Conservation (phyloP, 306 rosid genomes). For the Casuarina cunninghamiana region DNA sequence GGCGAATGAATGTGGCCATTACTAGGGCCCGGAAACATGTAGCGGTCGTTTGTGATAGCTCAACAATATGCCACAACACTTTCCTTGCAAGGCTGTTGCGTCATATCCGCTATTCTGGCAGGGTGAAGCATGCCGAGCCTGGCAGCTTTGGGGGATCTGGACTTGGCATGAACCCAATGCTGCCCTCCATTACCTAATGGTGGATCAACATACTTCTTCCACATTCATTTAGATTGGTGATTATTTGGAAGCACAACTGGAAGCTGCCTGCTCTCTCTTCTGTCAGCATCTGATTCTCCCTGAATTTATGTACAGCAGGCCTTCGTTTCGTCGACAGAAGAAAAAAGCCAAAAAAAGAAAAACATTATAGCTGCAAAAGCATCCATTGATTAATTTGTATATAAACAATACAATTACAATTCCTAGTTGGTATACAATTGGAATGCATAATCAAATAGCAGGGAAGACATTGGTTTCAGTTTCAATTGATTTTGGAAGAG, state of each 20-base stretch:
- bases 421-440: background rate
- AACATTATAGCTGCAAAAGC: background rate
- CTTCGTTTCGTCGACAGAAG: background rate
- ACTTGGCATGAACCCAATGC: constrained; percentile 69
- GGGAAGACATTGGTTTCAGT: background rate
- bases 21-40: constrained; percentile 84
- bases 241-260: constrained; percentile 10
- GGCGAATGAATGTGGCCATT: constrained; percentile 84
- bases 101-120: constrained; percentile 69
- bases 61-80: constrained; percentile 80
- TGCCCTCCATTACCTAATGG: constrained; percentile 63
- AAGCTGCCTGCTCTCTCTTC: background rate
- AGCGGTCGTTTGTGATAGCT: constrained; percentile 78
- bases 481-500: background rate
- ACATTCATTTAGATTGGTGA: constrained; percentile 2
- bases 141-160: constrained; percentile 69
- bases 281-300: background rate
- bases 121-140: constrained; percentile 77
- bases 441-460: background rate
- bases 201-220: constrained; percentile 22
- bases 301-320: constrained; percentile 5
- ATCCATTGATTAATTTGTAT: constrained; percentile 8
- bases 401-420: background rate
- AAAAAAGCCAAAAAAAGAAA: background rate
- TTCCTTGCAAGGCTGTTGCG: constrained; percentile 85